These are phyloP conservation scores for Apiotrichum mycotoxinovorans DNA, from an alignment of 1,284 basidiomycete species.

Conservation along the genomic window DNA sequence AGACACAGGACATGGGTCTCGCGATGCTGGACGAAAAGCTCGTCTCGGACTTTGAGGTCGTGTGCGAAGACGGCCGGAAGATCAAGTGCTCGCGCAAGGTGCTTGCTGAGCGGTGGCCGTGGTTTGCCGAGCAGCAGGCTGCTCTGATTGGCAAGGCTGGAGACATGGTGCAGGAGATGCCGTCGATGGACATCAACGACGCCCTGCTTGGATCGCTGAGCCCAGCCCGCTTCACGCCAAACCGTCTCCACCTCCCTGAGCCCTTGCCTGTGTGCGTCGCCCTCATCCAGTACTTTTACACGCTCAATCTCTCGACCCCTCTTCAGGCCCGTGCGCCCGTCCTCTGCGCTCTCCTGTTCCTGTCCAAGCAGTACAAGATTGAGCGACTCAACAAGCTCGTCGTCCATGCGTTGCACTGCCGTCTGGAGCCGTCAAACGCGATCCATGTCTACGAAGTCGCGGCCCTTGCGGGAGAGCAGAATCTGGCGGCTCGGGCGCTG, in stretches of 20 bases:
- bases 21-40: slow-evolving; percentile 71
- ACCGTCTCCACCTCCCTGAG: slow-evolving; percentile 76
- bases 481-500: slow-evolving; percentile 77
- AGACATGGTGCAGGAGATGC: slow-evolving; percentile 25
- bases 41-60: slow-evolving; percentile 79
- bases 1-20: slow-evolving; percentile 62
- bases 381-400: slow-evolving; percentile 71
- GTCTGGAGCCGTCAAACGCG: slow-evolving; percentile 74
- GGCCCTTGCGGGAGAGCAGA: slow-evolving; percentile 80
- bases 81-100: slow-evolving; percentile 76
- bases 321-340: slow-evolving; percentile 87
- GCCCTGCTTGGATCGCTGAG: slow-evolving; percentile 35
- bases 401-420: slow-evolving; percentile 85
- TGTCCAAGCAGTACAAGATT: slow-evolving; percentile 78
- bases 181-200: slow-evolving; percentile 38
- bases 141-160: slow-evolving; percentile 20
- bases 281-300: slow-evolving; percentile 88
- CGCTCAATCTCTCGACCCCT: slow-evolving; percentile 75
- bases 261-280: slow-evolving; percentile 84
- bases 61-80: slow-evolving; percentile 82
- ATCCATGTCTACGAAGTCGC: slow-evolving; percentile 92
- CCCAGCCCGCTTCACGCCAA: slow-evolving; percentile 53
- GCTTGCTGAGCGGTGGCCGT: slow-evolving; percentile 84
- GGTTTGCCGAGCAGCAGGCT: slow-evolving; percentile 75
- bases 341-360: slow-evolving; percentile 76